A percentile compares a stretch with the other conserved stretches of the same genome.
Evolutionary conservation across 2,329 filamentous ascomycete species (phyloP).

Genomic region (Trichophyton benhamiae): DNA sequence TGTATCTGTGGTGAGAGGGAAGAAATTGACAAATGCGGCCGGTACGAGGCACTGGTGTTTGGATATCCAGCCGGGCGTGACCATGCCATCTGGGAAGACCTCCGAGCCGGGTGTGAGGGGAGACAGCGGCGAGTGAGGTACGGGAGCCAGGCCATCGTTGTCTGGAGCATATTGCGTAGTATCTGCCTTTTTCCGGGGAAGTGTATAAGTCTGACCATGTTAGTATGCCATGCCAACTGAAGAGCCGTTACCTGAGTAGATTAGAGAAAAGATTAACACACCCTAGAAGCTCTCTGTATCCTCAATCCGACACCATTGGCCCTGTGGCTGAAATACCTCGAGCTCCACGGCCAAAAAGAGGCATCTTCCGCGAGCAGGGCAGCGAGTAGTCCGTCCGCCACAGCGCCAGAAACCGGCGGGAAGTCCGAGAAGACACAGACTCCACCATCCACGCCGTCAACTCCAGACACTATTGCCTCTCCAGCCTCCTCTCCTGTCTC

Average conservation of each 20-base stretch:
- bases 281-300: conserved; percentile 65
- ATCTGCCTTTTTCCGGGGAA: conserved; percentile 52
- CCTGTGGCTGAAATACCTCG: conserved; percentile 40
- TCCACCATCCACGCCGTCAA: conserved; percentile 30
- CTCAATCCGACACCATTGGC: conserved; percentile 48
- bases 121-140: conserved; percentile 84
- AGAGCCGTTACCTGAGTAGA: neutral
- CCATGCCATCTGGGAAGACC: conserved; percentile 79
- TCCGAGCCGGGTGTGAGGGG: conserved; percentile 72
- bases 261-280: conserved; percentile 40
- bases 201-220: conserved; percentile 35
- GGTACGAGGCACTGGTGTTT: conserved; percentile 83
- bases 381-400: conserved; percentile 52
- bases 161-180: conserved; percentile 24
- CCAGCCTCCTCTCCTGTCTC: conserved; percentile 11
- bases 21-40: conserved; percentile 69
- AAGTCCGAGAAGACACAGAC: conserved; percentile 58
- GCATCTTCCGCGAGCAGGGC: conserved; percentile 57
- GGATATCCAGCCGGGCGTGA: conserved; percentile 67
- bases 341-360: conserved; percentile 54
- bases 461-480: conserved; percentile 19
- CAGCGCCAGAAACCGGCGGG: conserved; percentile 51
- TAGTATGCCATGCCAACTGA: neutral
- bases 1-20: conserved; percentile 59
- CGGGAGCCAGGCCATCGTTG: conserved; percentile 32